These are phyloP conservation scores for Termitomyces heimii DNA, from an alignment of 768 basidiomycete species.

Conservation along the genomic window DNA sequence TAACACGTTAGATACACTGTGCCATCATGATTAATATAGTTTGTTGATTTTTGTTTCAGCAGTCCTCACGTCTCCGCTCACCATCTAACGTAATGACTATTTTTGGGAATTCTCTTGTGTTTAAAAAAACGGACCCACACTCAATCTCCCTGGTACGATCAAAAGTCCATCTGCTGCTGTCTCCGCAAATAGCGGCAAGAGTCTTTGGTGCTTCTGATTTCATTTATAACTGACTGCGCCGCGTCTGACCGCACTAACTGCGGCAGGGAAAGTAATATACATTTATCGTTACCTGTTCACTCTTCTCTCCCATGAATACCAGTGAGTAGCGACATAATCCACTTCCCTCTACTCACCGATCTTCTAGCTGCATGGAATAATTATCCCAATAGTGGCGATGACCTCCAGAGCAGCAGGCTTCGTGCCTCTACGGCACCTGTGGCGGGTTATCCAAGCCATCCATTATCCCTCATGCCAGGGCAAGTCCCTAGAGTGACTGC, in stretches of 20 bases:
- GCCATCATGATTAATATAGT: constrained; percentile 17
- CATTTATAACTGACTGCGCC: background rate
- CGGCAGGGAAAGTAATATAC: background rate
- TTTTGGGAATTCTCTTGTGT: background rate
- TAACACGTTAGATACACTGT: constrained; percentile 39
- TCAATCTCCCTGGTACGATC: background rate
- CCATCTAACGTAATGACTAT: background rate
- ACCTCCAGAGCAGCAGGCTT: constrained; percentile 5
- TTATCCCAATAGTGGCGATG: background rate
- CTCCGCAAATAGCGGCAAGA: background rate
- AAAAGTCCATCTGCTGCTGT: background rate
- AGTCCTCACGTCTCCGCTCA: too few relatives aligned
- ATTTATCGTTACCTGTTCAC: background rate
- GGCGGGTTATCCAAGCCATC: constrained; percentile 15
- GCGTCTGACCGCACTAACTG: background rate
- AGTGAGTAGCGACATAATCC: constrained; percentile 1
- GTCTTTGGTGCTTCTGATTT: background rate
- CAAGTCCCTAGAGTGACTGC: constrained; percentile 15
- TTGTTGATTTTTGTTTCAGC: background rate
- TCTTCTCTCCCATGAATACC: constrained; percentile 5
- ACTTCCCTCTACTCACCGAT: background rate
- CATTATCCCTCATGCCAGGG: constrained; percentile 16
- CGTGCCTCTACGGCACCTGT: constrained; percentile 18
- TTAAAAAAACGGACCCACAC: background rate
- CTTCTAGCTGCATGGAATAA: constrained; percentile 13